Evolutionary conservation across 129 eudicot genomes (phyloP), one percentile per base, ranked within the genome.

Genomic region (Heracleum sosnowskyi): DNA sequence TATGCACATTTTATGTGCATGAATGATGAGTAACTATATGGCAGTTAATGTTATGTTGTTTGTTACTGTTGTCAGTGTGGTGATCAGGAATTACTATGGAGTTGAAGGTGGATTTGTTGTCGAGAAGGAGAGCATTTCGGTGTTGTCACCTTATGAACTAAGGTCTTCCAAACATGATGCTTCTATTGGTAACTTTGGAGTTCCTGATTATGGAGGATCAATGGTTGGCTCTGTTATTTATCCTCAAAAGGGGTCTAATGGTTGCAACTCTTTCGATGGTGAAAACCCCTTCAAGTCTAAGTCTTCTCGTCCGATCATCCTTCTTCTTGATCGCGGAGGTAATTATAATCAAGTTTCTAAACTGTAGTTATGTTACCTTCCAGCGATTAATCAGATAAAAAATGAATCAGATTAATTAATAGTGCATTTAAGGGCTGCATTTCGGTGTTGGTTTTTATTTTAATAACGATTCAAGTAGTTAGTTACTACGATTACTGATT

Each of bases 301-400:
- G 60, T 73, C 87, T 73, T 57, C 91, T 87, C 86, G 89, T 9
- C 97, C 97, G 29, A 87, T 91, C 33, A 88, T 96, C 80, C 96
- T 96, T 71, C 89, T 96, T 76, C 96, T 96, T 83, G 99, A 96
- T 83, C 99, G 99, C 34, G 99, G 99, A 87, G 97, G 98, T 93
- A 80, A 13, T 66, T 29, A 3, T 33, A 4, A 66, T 16, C 0
- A 0, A 11, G 5, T 2, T 63, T 63, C 7, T 63, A 1, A 24
- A 24, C 10, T 20, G 28, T 53, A 53, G 28, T 22, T 53, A 20
- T 53, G 62, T 24, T 53, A 6, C 26, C 11, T 53, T 53, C 11
- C 11, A 53, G 62, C 28, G 11, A 51, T 18, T 22, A 51, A 51
- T 20, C 62, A 51, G n/a, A 49, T 49, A 18, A n/a, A 36, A 36